Evolutionary conservation across 768 basidiomycete species (phyloP).

Genomic region (Panaeolus cyanescens): DNA sequence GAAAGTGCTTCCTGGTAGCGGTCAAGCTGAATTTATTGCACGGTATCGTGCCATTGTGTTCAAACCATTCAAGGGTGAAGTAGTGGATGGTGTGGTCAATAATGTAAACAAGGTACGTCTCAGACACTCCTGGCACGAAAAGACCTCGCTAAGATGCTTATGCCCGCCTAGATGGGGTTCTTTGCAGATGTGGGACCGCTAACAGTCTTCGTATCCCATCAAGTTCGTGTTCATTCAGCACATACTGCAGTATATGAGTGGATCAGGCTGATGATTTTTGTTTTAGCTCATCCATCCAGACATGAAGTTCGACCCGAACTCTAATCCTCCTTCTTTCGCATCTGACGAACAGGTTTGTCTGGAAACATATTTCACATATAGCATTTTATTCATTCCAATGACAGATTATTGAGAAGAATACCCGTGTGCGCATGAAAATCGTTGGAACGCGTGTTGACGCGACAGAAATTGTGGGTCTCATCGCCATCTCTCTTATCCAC

Average conservation of each 20-base stretch:
- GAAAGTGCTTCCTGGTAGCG: slow-evolving; percentile 87
- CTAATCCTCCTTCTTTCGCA: slow-evolving; percentile 95
- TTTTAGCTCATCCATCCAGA: slow-evolving; percentile 91
- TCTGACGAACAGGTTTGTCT: slow-evolving; percentile 78
- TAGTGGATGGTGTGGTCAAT: slow-evolving; percentile 94
- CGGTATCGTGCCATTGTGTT: slow-evolving; percentile 96
- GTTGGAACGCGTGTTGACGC: slow-evolving; percentile 99
- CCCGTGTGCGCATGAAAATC: slow-evolving; percentile 90
- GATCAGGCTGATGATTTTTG: slow-evolving; percentile 2
- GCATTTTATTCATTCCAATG: slow-evolving; percentile 2
- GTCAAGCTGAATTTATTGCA: slow-evolving; percentile 95
- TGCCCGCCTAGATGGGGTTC: slow-evolving; percentile 84
- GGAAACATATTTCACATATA: background rate
- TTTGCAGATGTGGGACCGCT: slow-evolving; percentile 96
- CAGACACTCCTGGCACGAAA: background rate
- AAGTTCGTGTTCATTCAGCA: slow-evolving; percentile 54
- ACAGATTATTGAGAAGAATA: slow-evolving; percentile 92
- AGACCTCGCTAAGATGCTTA: background rate
- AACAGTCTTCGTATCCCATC: slow-evolving; percentile 93
- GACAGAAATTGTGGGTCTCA: slow-evolving; percentile 84
- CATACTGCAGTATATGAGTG: background rate
- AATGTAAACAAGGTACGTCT: slow-evolving; percentile 89
- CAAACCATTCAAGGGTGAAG: slow-evolving; percentile 99
- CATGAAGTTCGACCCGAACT: slow-evolving; percentile 93
- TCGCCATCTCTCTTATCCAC: background rate